Evolutionary conservation across 768 basidiomycete species (phyloP), one percentile per base, ranked within the genome.

Genomic region (Leccinum variicolor): DNA sequence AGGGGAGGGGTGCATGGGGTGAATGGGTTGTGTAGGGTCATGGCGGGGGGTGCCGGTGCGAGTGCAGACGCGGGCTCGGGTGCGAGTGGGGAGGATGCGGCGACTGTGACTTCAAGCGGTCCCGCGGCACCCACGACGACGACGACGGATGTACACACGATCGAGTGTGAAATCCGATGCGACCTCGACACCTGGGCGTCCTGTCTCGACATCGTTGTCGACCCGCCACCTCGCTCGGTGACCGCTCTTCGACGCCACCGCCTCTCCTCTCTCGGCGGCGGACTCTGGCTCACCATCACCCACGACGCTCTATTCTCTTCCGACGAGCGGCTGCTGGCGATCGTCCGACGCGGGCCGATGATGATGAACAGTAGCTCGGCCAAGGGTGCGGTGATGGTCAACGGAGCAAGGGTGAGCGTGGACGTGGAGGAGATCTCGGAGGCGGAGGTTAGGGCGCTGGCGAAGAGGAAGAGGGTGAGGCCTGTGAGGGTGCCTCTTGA

Each of bases 151-250:
- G 65, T 77, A 17, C 83, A 84, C 19, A 75, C 82, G 41, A 84
- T 95, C 57, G 91, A 97, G 67, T 93, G 94, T 65, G 93, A 96
- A 66, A 79, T 98, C 48, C 82, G 94, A 49, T 97, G 94, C 71
- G 94, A 98, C 67, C 74, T 92, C 56, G 94, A 98, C 66, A 88
- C 87, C 1, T 98, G 94, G 94, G 85, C 84, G 2, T 74, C 79
- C 0, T 88, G 88, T 2, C 70, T 96, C 54, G 93, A 97, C 64
- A 85, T 97, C 50, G 88, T 96, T 26, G 83, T 97, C 50, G 95
- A 98, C 70, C 97, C 96, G 2, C 92, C 94, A 3, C 95, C 94
- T 13, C 86, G 88, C 58, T 78, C 82, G 5, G 85, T 96, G 36
- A 83, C 89, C 1, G 92, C 89, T 59, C 79, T 99, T 9, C 84